Conservation (phyloP, 805 yeast species). For the Saccharomycopsis fibuligera region DNA sequence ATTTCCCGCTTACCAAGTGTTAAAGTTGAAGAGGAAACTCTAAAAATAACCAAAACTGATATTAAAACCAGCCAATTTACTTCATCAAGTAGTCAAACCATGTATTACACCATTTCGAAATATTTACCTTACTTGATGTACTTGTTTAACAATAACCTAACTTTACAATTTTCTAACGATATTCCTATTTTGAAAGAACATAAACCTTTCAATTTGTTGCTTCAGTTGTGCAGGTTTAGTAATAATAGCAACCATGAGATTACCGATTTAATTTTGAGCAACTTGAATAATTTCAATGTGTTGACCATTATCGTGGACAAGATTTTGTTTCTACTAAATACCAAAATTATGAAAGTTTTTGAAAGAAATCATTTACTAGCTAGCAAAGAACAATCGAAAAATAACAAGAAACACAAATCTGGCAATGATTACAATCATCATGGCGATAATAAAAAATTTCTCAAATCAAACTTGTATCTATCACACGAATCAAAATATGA, state of each 20-base stretch:
- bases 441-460: background rate
- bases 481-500: background rate
- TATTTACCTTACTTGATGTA: constrained; percentile 13
- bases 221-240: constrained; percentile 4
- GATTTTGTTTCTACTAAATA: constrained; percentile 1
- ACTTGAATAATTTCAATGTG: constrained; percentile 6
- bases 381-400: background rate
- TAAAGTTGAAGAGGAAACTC: too few species aligned
- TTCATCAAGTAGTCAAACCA: background rate
- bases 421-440: background rate
- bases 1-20: background rate
- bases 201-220: constrained; percentile 5
- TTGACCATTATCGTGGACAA: background rate
- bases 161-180: constrained; percentile 4
- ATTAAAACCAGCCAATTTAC: background rate
- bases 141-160: background rate
- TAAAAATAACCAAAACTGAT: too few species aligned
- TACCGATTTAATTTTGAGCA: background rate
- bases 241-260: background rate
- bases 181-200: constrained; percentile 6
- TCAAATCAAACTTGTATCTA: background rate
- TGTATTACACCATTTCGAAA: constrained; percentile 7
- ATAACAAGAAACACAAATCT: background rate
- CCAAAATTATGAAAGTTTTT: background rate
- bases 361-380: background rate